A percentile compares a stretch with the other conserved stretches of the same genome.
These are phyloP conservation scores for Aspergillus awamori DNA, from an alignment of 2,329 filamentous ascomycete genomes.

Conservation along the genomic window DNA sequence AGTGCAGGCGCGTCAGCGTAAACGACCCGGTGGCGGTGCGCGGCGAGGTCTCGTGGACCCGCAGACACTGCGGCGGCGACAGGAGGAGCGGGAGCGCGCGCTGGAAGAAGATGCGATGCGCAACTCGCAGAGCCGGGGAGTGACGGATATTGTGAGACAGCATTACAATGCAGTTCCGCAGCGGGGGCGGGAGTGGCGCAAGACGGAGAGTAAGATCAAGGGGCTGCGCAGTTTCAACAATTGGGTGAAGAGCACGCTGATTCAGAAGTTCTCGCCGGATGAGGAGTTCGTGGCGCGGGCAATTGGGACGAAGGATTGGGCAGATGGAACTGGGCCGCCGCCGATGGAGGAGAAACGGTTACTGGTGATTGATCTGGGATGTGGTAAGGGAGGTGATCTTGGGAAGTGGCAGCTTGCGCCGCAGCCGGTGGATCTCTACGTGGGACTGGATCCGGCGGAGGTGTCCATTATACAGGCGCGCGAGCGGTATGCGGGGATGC, in stretches of 20 bases:
- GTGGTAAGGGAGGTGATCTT: constrained; percentile 93
- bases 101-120: constrained; percentile 42
- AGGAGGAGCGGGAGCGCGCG: constrained; percentile 49
- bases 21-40: constrained; percentile 51
- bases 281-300: constrained; percentile 67
- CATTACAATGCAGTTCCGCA: constrained; percentile 97
- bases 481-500: constrained; percentile 78
- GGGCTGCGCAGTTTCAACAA: constrained; percentile 95
- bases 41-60: constrained; percentile 43
- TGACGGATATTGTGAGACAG: constrained; percentile 83
- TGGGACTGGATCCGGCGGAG: constrained; percentile 90
- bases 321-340: constrained; percentile 40
- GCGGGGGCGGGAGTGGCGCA: constrained; percentile 90
- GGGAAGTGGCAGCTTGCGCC: constrained; percentile 95
- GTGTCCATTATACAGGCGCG: constrained; percentile 88
- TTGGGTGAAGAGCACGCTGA: constrained; percentile 97
- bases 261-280: constrained; percentile 90
- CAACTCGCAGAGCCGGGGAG: constrained; percentile 54
- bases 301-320: constrained; percentile 49
- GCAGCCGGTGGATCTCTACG: constrained; percentile 88
- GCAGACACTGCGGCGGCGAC: constrained; percentile 45
- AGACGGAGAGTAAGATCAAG: constrained; percentile 92
- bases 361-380: constrained; percentile 89
- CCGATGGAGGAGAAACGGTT: constrained; percentile 58
- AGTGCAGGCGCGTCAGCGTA: constrained; percentile 44